These are phyloP conservation scores for Malbranchea cinnamomea DNA, from an alignment of 2,329 filamentous ascomycete species.

Conservation along the genomic window DNA sequence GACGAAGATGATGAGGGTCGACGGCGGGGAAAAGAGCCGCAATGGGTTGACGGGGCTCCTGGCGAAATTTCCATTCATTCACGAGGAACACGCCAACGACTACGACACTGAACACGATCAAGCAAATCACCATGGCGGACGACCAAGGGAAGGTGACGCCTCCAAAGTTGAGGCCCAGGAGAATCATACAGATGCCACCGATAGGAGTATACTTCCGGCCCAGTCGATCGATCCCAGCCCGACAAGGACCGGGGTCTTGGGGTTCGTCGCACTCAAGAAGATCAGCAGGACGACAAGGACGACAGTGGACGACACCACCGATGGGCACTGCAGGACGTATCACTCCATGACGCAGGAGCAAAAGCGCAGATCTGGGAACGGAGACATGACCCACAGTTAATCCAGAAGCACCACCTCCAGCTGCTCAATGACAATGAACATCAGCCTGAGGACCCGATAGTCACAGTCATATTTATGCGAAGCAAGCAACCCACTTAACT, in stretches of 20 bases:
- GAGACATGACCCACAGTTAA: conserved; percentile 34
- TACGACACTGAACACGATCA: conserved; percentile 58
- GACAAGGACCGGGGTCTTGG: conserved; percentile 41
- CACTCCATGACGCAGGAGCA: conserved; percentile 1
- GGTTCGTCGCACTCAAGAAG: conserved; percentile 46
- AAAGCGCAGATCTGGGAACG: conserved; percentile 13
- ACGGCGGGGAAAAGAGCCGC: conserved; percentile 50
- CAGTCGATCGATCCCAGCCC: conserved; percentile 50
- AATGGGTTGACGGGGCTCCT: conserved; percentile 64
- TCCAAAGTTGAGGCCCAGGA: conserved; percentile 75
- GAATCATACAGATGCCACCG: conserved; percentile 68
- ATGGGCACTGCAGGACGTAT: conserved; percentile 33
- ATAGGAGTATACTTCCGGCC: conserved; percentile 49
- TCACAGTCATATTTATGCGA: too few species aligned
- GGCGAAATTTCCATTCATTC: conserved; percentile 58
- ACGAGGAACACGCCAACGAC: conserved; percentile 51
- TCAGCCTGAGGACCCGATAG: too few species aligned
- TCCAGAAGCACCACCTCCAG: conserved; percentile 48
- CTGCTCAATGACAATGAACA: too few species aligned
- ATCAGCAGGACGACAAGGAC: conserved; percentile 44
- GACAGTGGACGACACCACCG: conserved; percentile 42
- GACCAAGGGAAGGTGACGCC: conserved; percentile 61
- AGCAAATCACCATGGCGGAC: conserved; percentile 59
- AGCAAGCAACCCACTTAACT: conserved; percentile 43
- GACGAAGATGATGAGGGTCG: conserved; percentile 50